Percentiles rank a stretch among this genome's conserved stretches.
phyloP scores from a whole-genome alignment of 2,329 filamentous ascomycete species.

The Penicillium sp. region DNA sequence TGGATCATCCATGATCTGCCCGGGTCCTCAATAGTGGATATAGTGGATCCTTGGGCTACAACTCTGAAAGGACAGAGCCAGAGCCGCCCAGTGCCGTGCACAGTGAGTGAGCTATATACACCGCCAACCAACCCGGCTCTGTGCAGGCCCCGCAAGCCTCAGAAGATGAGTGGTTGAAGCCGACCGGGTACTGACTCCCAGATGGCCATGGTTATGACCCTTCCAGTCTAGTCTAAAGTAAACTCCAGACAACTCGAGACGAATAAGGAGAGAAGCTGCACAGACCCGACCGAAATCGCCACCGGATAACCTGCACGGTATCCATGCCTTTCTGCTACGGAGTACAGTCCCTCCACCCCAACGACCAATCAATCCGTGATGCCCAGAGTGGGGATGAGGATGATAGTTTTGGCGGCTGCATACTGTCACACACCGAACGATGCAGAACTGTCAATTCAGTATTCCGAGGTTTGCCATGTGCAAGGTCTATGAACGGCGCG shows the following conservation, averaged over 20 bases:
- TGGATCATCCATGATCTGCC: conserved; percentile 28
- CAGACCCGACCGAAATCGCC: conserved; percentile 7
- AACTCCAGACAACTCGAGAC: not conserved
- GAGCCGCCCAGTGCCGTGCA: conserved; percentile 3
- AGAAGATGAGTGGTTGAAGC: not conserved
- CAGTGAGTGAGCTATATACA: not conserved
- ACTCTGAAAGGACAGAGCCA: conserved; percentile 7
- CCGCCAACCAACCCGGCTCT: not conserved
- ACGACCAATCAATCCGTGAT: conserved; percentile 11
- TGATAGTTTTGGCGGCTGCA: conserved; percentile 11
- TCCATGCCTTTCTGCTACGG: not conserved
- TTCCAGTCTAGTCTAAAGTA: not conserved
- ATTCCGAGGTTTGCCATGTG: conserved; percentile 4
- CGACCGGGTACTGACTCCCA: not conserved
- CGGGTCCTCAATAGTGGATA: conserved; percentile 32
- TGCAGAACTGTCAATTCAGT: conserved; percentile 8
- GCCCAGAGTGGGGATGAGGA: too few relatives aligned
- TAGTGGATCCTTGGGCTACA: conserved; percentile 9
- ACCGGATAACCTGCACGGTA: conserved; percentile 2
- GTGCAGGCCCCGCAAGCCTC: not conserved
- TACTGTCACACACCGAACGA: conserved; percentile 13
- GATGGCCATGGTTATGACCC: not conserved
- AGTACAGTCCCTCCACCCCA: not conserved
- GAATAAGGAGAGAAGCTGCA: not conserved
- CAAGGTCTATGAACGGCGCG: too few relatives aligned